A percentile compares a stretch with the other conserved stretches of the same genome.
These are phyloP conservation scores for Apiospora arundinis DNA, from an alignment of 2,329 filamentous ascomycete genomes.

Conservation along the genomic window DNA sequence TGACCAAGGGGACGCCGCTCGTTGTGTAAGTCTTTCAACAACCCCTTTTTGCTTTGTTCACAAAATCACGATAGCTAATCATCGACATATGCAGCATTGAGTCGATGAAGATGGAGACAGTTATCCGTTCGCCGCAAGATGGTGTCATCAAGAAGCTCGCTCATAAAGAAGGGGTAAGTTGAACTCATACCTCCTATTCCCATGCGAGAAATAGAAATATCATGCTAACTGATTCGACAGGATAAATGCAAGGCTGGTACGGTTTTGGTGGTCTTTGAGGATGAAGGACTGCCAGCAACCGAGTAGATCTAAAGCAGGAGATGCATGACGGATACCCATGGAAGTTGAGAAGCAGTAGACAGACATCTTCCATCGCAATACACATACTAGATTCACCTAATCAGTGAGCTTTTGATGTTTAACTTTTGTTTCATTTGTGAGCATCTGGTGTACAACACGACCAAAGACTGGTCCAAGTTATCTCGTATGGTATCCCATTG, in stretches of 20 bases:
- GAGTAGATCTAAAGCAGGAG: not conserved
- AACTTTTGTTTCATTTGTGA: conserved; percentile 15
- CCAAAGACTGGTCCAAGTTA: not conserved
- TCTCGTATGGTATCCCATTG: not conserved
- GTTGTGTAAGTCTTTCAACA: conserved; percentile 68
- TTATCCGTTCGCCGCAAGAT: conserved; percentile 77
- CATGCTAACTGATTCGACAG: conserved; percentile 48
- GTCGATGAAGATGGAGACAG: conserved; percentile 91
- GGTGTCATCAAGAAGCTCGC: conserved; percentile 75
- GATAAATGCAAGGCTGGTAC: conserved; percentile 82
- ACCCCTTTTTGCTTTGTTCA: not conserved
- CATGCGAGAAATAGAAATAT: conserved; percentile 12
- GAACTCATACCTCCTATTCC: not conserved
- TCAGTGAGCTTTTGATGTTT: not conserved
- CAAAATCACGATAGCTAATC: conserved; percentile 9
- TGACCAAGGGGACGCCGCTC: conserved; percentile 84
- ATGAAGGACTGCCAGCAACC: conserved; percentile 37
- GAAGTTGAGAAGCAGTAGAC: not conserved
- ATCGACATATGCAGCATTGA: conserved; percentile 64
- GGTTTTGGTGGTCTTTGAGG: conserved; percentile 75
- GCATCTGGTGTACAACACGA: not conserved
- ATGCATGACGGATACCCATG: not conserved
- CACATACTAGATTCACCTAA: not conserved
- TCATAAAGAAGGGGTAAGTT: conserved; percentile 74
- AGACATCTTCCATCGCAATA: not conserved